phyloP scores from a whole-genome alignment of 257 asterid species.

The Gentiana straminea region DNA sequence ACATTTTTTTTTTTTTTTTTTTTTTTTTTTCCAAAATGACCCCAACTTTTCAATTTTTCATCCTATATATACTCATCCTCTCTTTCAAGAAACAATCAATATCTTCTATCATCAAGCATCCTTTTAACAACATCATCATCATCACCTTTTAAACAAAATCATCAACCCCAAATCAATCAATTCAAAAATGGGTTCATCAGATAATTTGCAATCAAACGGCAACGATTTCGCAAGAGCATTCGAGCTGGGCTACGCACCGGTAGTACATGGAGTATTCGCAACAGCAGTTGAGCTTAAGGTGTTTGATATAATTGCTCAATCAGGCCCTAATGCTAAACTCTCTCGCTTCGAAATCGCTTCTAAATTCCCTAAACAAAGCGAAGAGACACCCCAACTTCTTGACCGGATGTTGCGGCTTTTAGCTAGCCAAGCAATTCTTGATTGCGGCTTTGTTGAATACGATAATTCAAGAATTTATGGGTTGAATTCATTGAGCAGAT shows the following conservation, averaged over 20 bases:
- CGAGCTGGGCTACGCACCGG: background rate
- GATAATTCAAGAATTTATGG: too few relatives aligned
- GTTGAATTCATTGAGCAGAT: too few relatives aligned
- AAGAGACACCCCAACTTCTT: constrained; percentile 17
- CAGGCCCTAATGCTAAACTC: constrained; percentile 5
- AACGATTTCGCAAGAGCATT: background rate
- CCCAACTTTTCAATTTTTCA: too few relatives aligned
- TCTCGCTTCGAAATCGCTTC: constrained; percentile 26
- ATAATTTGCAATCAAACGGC: background rate
- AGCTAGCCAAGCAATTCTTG: constrained; percentile 18
- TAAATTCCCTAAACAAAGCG: constrained; percentile 14
- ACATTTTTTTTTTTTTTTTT: too few relatives aligned
- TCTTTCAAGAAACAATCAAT: too few relatives aligned
- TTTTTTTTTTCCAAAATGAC: too few relatives aligned
- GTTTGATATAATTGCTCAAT: constrained; percentile 17
- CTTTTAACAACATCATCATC: too few relatives aligned
- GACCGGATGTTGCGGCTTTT: constrained; percentile 35
- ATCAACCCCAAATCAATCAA: background rate
- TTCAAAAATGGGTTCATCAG: constrained; percentile 3
- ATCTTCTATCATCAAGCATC: too few relatives aligned
- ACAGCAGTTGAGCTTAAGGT: constrained; percentile 12
- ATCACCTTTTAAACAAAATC: too few relatives aligned
- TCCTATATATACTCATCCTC: too few relatives aligned
- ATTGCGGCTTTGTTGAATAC: constrained; percentile 2
- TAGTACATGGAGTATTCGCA: background rate